Evolutionary conservation across 2,329 filamentous ascomycete species (phyloP).

Genomic region (Fusarium sp.): DNA sequence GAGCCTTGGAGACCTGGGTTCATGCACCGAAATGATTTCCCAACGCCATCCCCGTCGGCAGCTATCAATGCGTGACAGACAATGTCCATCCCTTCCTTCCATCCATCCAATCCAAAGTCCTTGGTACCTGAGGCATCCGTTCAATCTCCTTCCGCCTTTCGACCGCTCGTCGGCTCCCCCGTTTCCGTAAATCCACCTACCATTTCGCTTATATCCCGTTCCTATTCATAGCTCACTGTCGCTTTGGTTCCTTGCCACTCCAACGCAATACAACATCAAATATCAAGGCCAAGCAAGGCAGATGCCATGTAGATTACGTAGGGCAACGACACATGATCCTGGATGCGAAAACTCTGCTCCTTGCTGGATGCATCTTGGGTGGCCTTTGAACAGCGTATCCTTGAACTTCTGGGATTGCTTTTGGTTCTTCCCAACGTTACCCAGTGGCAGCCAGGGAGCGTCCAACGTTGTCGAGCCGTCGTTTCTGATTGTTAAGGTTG

Average conservation of each 20-base stretch:
- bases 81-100: not conserved
- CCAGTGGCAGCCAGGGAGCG: slow-evolving; percentile 6
- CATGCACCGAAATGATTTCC: slow-evolving; percentile 30
- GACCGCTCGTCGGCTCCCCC: slow-evolving; percentile 20
- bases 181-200: slow-evolving; percentile 4
- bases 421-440: not conserved
- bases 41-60: slow-evolving; percentile 8
- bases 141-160: not conserved
- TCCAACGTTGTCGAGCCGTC: slow-evolving; percentile 21
- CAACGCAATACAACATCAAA: slow-evolving; percentile 27
- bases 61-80: not conserved
- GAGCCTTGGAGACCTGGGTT: slow-evolving; percentile 20
- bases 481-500: slow-evolving; percentile 25
- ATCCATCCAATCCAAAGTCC: not conserved
- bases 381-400: not conserved
- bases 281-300: slow-evolving; percentile 12
- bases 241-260: slow-evolving; percentile 18
- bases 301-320: slow-evolving; percentile 11
- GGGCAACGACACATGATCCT: not conserved
- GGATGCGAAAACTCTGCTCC: not conserved
- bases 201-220: slow-evolving; percentile 14
- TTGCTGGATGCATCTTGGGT: not conserved
- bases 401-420: not conserved
- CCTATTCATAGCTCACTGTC: slow-evolving; percentile 34
- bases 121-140: slow-evolving; percentile 2